phyloP scores from a whole-genome alignment of 2,329 filamentous ascomycete species.

The Zelopaecilomyces penicillatus region DNA sequence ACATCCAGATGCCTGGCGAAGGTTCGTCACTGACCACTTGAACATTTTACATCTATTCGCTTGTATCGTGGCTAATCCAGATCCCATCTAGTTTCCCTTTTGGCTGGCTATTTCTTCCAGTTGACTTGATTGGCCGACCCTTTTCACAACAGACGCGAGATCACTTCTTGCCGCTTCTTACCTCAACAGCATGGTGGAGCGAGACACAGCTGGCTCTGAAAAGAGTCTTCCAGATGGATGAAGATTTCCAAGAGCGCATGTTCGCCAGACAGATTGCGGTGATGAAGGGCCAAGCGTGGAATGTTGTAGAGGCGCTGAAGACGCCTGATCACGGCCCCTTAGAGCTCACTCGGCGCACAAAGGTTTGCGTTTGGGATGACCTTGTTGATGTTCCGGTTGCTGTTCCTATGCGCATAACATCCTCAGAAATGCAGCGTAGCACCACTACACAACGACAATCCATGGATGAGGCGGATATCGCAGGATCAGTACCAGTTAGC shows the following conservation, averaged over 20 bases:
- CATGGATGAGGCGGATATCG: slow-evolving; percentile 83
- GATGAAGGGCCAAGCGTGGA: slow-evolving; percentile 99
- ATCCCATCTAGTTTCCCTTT: slow-evolving; percentile 74
- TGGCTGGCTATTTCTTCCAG: slow-evolving; percentile 94
- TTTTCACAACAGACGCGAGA: slow-evolving; percentile 91
- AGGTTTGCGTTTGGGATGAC: slow-evolving; percentile 97
- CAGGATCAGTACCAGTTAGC: slow-evolving; percentile 26
- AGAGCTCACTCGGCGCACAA: slow-evolving; percentile 79
- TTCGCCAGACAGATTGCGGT: slow-evolving; percentile 97
- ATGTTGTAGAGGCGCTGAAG: slow-evolving; percentile 96
- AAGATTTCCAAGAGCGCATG: slow-evolving; percentile 97
- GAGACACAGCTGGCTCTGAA: slow-evolving; percentile 84
- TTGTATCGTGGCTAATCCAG: too few species aligned
- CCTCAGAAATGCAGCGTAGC: slow-evolving; percentile 71
- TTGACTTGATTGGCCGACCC: slow-evolving; percentile 89
- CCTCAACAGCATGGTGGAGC: slow-evolving; percentile 93
- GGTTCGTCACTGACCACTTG: slow-evolving; percentile 23
- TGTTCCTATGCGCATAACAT: slow-evolving; percentile 77
- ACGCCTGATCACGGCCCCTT: slow-evolving; percentile 85
- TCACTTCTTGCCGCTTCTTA: slow-evolving; percentile 92
- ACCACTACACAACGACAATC: slow-evolving; percentile 34
- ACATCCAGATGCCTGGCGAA: slow-evolving; percentile 81
- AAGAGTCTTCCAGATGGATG: slow-evolving; percentile 80
- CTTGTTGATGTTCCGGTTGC: slow-evolving; percentile 92
- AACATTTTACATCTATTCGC: not conserved